Percentiles rank a stretch among this genome's conserved stretches.
These are phyloP conservation scores for Lentinula lateritia DNA, from an alignment of 768 basidiomycete species.

Conservation along the genomic window DNA sequence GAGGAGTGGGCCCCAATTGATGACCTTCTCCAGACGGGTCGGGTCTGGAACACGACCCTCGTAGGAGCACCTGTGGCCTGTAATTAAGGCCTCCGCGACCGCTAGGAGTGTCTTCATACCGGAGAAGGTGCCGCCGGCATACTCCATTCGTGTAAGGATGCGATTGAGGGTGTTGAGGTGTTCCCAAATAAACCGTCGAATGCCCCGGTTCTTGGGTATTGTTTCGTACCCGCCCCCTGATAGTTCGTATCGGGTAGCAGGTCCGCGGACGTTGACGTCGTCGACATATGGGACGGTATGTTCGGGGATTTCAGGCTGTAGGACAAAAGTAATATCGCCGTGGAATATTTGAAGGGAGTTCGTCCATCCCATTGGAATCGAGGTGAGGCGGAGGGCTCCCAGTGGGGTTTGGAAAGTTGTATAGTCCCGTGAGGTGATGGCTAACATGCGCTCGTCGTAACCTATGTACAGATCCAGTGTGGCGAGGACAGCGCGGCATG, in stretches of 20 bases:
- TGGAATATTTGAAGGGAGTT: constrained; percentile 26
- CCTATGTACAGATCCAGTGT: constrained; percentile 19
- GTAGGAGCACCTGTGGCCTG: too few species aligned
- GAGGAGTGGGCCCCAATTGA: too few species aligned
- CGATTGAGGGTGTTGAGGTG: background rate
- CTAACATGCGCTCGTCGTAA: constrained; percentile 17
- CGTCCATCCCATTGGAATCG: constrained; percentile 26
- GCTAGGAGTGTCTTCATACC: too few species aligned
- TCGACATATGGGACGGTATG: background rate
- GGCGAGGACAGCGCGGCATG: background rate
- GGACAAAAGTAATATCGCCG: constrained; percentile 18
- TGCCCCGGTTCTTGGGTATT: background rate
- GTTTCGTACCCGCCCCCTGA: background rate
- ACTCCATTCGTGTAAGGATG: background rate
- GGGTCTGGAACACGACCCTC: too few species aligned
- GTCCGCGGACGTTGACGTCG: background rate
- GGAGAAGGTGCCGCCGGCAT: background rate
- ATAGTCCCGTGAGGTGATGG: background rate
- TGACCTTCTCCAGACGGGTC: too few species aligned
- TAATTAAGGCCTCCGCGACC: too few species aligned
- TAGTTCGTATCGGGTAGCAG: background rate
- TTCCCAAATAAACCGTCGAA: background rate
- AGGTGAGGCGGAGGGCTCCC: constrained; percentile 14
- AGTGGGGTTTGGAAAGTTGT: constrained; percentile 15
- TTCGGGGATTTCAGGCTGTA: constrained; percentile 22